Percentiles rank a stretch among this genome's conserved stretches.
Conservation (phyloP, 108 stramenopile species). For the Pseudonitzschia multistriata region DNA sequence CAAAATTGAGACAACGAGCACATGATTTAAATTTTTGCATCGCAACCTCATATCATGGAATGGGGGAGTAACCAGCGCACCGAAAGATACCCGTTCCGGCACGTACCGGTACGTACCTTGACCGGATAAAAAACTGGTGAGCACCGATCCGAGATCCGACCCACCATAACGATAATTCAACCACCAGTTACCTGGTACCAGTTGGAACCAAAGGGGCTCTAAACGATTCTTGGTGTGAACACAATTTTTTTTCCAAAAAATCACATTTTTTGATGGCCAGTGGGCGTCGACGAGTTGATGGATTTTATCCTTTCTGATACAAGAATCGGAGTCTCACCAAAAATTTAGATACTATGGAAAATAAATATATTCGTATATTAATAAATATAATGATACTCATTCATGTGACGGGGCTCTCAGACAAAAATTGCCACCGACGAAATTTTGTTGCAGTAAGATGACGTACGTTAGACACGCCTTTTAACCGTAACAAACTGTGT, state of each 20-base stretch:
- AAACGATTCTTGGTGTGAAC: no score
- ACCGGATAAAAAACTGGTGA: no score
- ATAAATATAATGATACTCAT: not conserved
- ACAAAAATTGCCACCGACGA: slow-evolving; percentile 4
- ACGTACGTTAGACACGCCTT: not conserved
- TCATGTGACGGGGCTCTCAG: not conserved
- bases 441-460: not conserved
- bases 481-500: not conserved
- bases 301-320: not conserved
- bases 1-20: not conserved
- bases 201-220: no score
- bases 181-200: no score
- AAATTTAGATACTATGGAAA: not conserved
- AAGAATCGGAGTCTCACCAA: not conserved
- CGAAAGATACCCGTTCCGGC: no score
- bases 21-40: not conserved
- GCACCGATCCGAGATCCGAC: no score
- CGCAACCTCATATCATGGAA: no score
- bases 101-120: no score
- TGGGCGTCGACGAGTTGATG: not conserved
- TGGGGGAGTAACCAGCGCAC: no score
- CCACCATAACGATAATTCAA: no score
- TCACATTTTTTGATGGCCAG: not conserved
- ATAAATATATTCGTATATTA: not conserved
- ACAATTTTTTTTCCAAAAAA: no score